Evolutionary conservation across 495 filamentous ascomycete genomes (phyloP).

Genomic region (Evernia prunastri): DNA sequence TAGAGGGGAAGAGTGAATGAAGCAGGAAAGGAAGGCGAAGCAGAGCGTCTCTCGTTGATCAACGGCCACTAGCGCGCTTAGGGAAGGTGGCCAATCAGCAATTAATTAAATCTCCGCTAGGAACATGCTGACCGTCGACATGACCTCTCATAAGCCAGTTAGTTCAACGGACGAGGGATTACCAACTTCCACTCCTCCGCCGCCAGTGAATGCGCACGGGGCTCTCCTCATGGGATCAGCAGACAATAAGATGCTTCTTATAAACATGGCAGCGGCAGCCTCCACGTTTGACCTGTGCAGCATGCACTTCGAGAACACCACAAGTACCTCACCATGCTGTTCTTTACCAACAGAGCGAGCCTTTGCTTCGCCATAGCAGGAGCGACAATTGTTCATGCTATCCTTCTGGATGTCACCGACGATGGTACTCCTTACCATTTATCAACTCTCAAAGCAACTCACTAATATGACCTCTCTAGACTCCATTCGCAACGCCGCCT

Average conservation of each 20-base stretch:
- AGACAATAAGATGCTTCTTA: background rate
- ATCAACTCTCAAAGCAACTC: background rate
- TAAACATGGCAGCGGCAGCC: background rate
- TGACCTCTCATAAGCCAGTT: background rate
- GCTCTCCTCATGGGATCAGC: background rate
- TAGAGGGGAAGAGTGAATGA: too few relatives aligned
- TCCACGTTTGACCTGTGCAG: background rate
- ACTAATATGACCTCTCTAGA: background rate
- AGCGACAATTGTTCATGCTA: background rate
- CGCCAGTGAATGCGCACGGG: background rate
- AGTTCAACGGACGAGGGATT: background rate
- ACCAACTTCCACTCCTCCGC: too few relatives aligned
- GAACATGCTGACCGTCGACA: background rate
- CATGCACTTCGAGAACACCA: background rate
- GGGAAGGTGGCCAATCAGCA: background rate
- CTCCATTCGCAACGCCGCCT: slow-evolving; percentile 50
- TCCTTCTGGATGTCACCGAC: background rate
- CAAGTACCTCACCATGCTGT: background rate
- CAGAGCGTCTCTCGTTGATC: too few relatives aligned
- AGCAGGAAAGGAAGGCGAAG: too few relatives aligned
- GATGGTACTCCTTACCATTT: background rate
- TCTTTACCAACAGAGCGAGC: background rate
- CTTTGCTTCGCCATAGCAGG: background rate
- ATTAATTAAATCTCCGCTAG: background rate
- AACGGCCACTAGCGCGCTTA: background rate